Base-by-base conservation (phyloP, 257 asterid species). In the Solanum dulcamara region DNA sequence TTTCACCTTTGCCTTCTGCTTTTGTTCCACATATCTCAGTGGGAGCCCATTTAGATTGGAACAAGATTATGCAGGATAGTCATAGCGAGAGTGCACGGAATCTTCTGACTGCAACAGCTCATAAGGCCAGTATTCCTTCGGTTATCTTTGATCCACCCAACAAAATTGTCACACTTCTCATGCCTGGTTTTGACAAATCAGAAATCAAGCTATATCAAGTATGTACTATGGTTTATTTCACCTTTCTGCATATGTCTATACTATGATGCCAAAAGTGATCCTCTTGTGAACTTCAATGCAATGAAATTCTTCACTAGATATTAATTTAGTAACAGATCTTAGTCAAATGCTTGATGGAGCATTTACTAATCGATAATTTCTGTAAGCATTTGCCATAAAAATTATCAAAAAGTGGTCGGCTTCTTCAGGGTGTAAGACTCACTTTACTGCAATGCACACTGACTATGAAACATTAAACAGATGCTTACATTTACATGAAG, bases 101-200 rank as follows among this genome's bases (percentile, higher is more conserved):
- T 74, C 87, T 95, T 66, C 96, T 96, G 44, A 88, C 89, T 14
- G 71, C 55, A 60, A 87, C 87, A 55, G 67, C 83, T 17, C 44
- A 80, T 67, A 84, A 88, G 62, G 20, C 85, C 6, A 89, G 88
- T 51, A 28, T 88, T 83, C 83, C 91, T 67, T 86, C 97, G 0
- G 96, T 94, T 81, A 88, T 33, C 55, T 95, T 95, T 72, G 95
- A 95, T 89, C 89, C 91, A 10, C 81, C 91, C 75, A 89, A 86
- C 80, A 96, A 91, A 87, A 89, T 97, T 1, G 92, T 96, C 88
- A 91, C 93, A 55, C 98, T 96, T 42, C 93, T 94, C 92, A 92
- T 96, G 98, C 99, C 99, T 24, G 98, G 99, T 82, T 96, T 96
- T 85, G 97, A 96, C 92, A 95, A 96, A 93, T 96, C 98, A 14